phyloP scores from a whole-genome alignment of 352 stramenopile genomes.

The Blastocystis sp. region DNA sequence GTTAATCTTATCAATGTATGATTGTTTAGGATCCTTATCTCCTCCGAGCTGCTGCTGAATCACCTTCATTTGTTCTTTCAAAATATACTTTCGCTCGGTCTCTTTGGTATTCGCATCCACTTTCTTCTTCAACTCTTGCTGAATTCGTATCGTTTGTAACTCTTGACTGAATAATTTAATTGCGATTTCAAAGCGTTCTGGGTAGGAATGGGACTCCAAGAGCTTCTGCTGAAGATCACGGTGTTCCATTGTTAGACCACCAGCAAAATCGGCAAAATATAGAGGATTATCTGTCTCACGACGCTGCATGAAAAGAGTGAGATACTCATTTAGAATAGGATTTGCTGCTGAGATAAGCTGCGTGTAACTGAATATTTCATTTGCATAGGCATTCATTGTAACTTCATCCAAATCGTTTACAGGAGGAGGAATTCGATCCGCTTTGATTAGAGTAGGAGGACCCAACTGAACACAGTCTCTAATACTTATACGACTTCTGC shows the following conservation, averaged over 20 bases:
- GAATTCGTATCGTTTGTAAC: conserved; percentile 88
- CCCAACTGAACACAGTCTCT: conserved; percentile 70
- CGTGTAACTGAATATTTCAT: conserved; percentile 93
- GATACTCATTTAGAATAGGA: conserved; percentile 93
- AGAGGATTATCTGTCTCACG: conserved; percentile 92
- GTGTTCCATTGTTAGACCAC: conserved; percentile 86
- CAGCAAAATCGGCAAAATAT: conserved; percentile 94
- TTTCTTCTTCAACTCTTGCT: conserved; percentile 92
- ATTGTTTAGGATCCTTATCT: conserved; percentile 98
- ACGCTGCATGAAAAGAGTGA: conserved; percentile 89
- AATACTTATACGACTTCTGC: conserved; percentile 64
- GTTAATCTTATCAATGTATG: conserved; percentile 91
- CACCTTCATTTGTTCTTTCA: conserved; percentile 96
- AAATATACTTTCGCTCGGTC: conserved; percentile 93
- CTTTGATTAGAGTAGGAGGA: conserved; percentile 80
- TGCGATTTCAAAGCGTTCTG: conserved; percentile 84
- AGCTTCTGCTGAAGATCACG: conserved; percentile 80
- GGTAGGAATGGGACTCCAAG: conserved; percentile 5
- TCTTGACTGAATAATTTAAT: conserved; percentile 94
- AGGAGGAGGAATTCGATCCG: conserved; percentile 76
- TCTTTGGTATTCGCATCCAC: conserved; percentile 89
- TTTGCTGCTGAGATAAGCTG: conserved; percentile 93
- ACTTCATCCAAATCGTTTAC: conserved; percentile 73
- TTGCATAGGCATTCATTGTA: conserved; percentile 89
- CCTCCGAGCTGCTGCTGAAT: conserved; percentile 99